These are phyloP conservation scores for Leccinum aurantiacum DNA, from an alignment of 768 basidiomycete species.

Conservation along the genomic window DNA sequence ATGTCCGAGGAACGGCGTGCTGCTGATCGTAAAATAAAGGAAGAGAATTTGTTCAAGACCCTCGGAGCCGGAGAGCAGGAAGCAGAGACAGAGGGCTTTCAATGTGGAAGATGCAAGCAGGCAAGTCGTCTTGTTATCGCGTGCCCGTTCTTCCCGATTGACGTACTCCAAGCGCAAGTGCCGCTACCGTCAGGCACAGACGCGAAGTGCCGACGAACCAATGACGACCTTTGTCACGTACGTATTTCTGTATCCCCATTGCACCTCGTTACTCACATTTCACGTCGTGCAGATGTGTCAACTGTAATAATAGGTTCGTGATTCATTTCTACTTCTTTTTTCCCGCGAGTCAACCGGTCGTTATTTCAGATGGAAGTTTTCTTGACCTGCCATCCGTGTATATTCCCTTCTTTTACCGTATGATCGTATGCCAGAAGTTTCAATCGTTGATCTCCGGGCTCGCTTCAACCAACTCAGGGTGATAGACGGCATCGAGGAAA, in stretches of 20 bases:
- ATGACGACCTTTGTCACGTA: constrained; percentile 98
- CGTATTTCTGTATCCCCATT: constrained; percentile 21
- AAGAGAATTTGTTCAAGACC: constrained; percentile 87
- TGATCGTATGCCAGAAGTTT: constrained; percentile 1
- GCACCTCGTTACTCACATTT: constrained; percentile 1
- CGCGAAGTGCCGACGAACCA: constrained; percentile 95
- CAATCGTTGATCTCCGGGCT: neutral
- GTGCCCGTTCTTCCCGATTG: neutral
- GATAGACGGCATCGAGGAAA: too few species aligned
- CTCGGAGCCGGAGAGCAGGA: constrained; percentile 86
- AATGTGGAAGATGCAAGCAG: constrained; percentile 94
- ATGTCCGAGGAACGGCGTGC: constrained; percentile 90
- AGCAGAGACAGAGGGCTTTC: constrained; percentile 98
- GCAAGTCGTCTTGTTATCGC: constrained; percentile 33
- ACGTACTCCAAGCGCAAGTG: constrained; percentile 63
- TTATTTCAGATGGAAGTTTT: constrained; percentile 59
- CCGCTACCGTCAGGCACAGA: constrained; percentile 94
- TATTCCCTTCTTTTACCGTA: neutral
- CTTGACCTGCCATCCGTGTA: constrained; percentile 34
- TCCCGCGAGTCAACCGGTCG: neutral
- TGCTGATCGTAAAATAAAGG: constrained; percentile 76
- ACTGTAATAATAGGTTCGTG: constrained; percentile 59
- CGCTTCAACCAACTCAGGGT: too few species aligned
- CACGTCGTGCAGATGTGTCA: constrained; percentile 49
- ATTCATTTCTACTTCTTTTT: neutral